Conservation (phyloP, 441 rosid genomes). For the Mallotus repandus region DNA sequence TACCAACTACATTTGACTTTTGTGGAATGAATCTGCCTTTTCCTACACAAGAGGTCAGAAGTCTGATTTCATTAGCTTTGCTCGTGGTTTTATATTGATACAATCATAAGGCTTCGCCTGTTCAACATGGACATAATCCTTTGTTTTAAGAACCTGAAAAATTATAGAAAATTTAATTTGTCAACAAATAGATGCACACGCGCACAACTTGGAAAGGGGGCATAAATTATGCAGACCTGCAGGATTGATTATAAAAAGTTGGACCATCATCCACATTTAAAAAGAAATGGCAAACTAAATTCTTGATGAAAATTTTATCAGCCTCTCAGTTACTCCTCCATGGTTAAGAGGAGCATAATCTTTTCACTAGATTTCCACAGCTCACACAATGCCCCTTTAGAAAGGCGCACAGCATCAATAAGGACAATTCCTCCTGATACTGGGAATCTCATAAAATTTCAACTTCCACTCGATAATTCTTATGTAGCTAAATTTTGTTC, state of each 20-base stretch:
- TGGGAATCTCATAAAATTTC: background rate
- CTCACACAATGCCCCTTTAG: background rate
- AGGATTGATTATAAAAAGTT: too few relatives aligned
- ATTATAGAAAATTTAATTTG: background rate
- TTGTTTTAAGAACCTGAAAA: conserved; percentile 85
- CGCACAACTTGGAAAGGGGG: background rate
- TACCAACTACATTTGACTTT: conserved; percentile 24
- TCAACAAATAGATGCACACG: background rate
- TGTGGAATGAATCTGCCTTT: conserved; percentile 26
- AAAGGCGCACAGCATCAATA: too few relatives aligned
- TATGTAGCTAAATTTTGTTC: background rate
- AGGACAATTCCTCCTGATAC: background rate
- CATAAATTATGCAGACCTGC: background rate
- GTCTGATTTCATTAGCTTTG: conserved; percentile 77
- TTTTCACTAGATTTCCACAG: background rate
- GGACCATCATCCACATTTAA: background rate
- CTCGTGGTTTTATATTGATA: conserved; percentile 64
- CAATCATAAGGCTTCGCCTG: conserved; percentile 69
- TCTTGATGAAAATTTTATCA: background rate
- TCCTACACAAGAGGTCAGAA: conserved; percentile 48
- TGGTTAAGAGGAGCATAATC: background rate
- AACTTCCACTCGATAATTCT: background rate
- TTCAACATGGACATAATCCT: conserved; percentile 87
- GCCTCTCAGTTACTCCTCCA: background rate
- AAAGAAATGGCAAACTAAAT: background rate